These are phyloP conservation scores for Oldenlandia corymbosa DNA, from an alignment of 257 asterid genomes.

Conservation along the genomic window DNA sequence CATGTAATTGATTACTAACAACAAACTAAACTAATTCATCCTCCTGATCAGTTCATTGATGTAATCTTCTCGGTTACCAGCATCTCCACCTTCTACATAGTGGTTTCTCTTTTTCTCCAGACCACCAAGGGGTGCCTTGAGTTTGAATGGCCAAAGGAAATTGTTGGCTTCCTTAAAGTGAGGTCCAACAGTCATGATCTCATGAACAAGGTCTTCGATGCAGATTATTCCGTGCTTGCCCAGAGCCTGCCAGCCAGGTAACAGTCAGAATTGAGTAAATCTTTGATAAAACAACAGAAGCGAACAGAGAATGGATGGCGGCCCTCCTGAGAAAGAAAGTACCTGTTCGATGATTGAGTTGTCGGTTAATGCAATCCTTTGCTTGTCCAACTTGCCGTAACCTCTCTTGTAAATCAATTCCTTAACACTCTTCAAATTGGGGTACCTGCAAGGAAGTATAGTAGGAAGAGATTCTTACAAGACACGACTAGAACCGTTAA, in stretches of 20 bases:
- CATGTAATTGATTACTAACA: too few species aligned
- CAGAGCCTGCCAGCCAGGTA: constrained; percentile 29
- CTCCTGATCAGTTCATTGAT: constrained; percentile 56
- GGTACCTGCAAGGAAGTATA: constrained; percentile 35
- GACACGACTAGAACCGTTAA: neutral
- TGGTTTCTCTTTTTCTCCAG: constrained; percentile 60
- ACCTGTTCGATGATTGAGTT: constrained; percentile 54
- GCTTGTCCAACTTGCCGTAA: constrained; percentile 66
- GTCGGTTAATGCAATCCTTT: constrained; percentile 62
- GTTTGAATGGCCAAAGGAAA: constrained; percentile 66
- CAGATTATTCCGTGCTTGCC: constrained; percentile 54
- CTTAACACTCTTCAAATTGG: constrained; percentile 57
- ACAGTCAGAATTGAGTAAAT: neutral
- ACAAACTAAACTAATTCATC: constrained; percentile 60
- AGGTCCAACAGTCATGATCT: constrained; percentile 59
- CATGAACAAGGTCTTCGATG: constrained; percentile 48
- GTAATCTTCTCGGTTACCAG: constrained; percentile 56
- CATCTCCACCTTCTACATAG: constrained; percentile 65
- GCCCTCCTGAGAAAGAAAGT: constrained; percentile 7
- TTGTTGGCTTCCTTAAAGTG: constrained; percentile 63
- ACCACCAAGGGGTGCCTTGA: constrained; percentile 62
- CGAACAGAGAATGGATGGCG: neutral
- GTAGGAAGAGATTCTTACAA: neutral
- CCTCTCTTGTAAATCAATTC: constrained; percentile 76
- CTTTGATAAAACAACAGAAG: neutral